phyloP scores from a whole-genome alignment of 306 rosid genomes.

The Hippophae tibetana region DNA sequence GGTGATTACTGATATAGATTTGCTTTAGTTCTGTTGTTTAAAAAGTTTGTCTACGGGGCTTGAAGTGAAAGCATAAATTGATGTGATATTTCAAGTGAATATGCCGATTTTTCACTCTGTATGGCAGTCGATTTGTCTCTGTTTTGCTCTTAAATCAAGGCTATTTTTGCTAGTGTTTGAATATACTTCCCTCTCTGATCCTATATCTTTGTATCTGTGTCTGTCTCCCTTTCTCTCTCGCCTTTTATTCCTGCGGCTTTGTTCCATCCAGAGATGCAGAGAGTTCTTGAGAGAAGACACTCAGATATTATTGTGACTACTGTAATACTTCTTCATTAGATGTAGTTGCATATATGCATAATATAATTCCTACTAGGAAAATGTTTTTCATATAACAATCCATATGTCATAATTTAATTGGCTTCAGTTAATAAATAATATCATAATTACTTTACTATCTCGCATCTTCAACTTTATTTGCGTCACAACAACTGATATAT shows the following conservation, averaged over 20 bases:
- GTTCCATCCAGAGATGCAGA: neutral
- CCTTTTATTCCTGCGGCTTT: neutral
- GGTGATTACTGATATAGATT: neutral
- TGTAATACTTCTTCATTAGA: too few relatives aligned
- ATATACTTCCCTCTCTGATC: neutral
- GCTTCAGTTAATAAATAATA: too few relatives aligned
- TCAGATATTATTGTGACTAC: too few relatives aligned
- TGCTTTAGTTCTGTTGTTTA: neutral
- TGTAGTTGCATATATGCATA: too few relatives aligned
- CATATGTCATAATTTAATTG: too few relatives aligned
- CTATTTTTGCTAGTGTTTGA: neutral
- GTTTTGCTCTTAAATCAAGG: conserved; percentile 8
- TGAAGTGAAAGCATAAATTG: conserved; percentile 22
- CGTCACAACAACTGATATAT: too few relatives aligned
- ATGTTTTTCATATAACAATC: too few relatives aligned
- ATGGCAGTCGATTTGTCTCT: conserved; percentile 15
- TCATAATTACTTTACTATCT: too few relatives aligned
- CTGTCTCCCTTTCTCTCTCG: conserved; percentile 1
- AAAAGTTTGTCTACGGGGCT: conserved; percentile 4
- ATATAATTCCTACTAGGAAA: too few relatives aligned
- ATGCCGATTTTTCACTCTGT: conserved; percentile 18
- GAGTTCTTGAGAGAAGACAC: too few relatives aligned
- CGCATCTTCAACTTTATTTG: too few relatives aligned
- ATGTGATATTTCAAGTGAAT: conserved; percentile 25
- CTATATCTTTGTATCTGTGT: neutral